These are phyloP conservation scores for Pythium volutum DNA, from an alignment of 352 stramenopile species.

Conservation along the genomic window DNA sequence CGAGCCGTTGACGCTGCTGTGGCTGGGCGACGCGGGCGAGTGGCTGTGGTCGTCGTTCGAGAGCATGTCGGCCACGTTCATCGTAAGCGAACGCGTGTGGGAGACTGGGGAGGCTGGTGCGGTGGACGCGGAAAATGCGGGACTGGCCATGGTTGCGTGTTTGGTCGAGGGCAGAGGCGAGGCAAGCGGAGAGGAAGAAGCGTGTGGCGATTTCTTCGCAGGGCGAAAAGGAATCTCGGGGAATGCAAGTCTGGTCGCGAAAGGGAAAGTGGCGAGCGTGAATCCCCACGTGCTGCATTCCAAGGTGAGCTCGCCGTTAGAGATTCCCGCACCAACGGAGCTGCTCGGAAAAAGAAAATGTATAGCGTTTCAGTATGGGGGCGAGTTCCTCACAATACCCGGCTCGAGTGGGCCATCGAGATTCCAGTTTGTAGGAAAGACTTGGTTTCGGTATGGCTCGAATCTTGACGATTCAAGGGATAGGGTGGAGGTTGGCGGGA, in stretches of 20 bases:
- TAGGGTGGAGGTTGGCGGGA: conserved; percentile 5
- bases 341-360: conserved; percentile 33
- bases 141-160: conserved; percentile 19
- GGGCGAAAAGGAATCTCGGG: conserved; percentile 11
- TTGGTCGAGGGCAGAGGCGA: not conserved
- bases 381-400: not conserved
- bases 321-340: conserved; percentile 21
- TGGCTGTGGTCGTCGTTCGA: conserved; percentile 1
- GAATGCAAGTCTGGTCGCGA: conserved; percentile 1
- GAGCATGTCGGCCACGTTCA: conserved; percentile 31
- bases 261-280: conserved; percentile 15
- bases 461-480: conserved; percentile 23
- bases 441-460: conserved; percentile 5
- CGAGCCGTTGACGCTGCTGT: conserved; percentile 31
- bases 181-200: not conserved
- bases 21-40: conserved; percentile 30
- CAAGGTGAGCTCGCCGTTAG: not conserved
- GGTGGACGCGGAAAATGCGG: conserved; percentile 15
- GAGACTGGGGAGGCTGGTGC: not conserved
- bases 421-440: conserved; percentile 6
- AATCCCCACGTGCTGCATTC: no score
- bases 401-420: not conserved
- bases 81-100: not conserved
- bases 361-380: conserved; percentile 36
- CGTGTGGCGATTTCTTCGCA: conserved; percentile 6